Evolutionary conservation across 1,139 yeast species (phyloP), one percentile per base, ranked within the genome.

Genomic region (Diutina scorzettiae): DNA sequence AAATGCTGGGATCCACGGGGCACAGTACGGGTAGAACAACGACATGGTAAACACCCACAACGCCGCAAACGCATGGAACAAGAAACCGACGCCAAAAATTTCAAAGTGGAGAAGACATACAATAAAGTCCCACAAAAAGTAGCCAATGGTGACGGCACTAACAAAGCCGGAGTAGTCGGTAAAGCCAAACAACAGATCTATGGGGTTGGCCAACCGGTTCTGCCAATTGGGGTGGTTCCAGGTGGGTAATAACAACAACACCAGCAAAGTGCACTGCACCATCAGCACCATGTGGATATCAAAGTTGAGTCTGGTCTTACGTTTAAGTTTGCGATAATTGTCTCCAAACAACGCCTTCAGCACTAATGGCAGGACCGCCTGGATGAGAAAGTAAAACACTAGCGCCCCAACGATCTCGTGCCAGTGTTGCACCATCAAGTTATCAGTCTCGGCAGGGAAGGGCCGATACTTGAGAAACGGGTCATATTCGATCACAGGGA

Each of bases 221-320:
- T 58, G 55, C 45, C 66, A 62, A 41, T 61, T 58, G 2, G 70
- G 66, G 48, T 74, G 76, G 49, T 65, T 62, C 63, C 81, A 77
- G 57, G 78, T 63, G 0, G 91, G 91, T 36, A 72, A 53, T 34
- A 79, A 68, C 8, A 76, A 52, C 6, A 57, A 53, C 42, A 81
- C 54, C 41, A 87, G 79, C 36, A 81, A 48, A 3, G 79, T 45
- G 44, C 89, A 74, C 59, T 91, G 96, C 33, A 87, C 70, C 76
- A 82, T 82, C 2, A 97, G 85, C 3, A 87, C 96, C 18, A 83
- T 73, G 58, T 91, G 96, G 51, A 89, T 81, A 57, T 87, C 94
- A 54, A 85, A 85, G 58, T 91, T 89, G 51, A 81, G 58, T 52
- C 66, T 66, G 29, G 73, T 68, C 47, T 75, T 73, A 27, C 52